Evolutionary conservation across 306 rosid species (phyloP).

Genomic region (Corylus heterophylla): DNA sequence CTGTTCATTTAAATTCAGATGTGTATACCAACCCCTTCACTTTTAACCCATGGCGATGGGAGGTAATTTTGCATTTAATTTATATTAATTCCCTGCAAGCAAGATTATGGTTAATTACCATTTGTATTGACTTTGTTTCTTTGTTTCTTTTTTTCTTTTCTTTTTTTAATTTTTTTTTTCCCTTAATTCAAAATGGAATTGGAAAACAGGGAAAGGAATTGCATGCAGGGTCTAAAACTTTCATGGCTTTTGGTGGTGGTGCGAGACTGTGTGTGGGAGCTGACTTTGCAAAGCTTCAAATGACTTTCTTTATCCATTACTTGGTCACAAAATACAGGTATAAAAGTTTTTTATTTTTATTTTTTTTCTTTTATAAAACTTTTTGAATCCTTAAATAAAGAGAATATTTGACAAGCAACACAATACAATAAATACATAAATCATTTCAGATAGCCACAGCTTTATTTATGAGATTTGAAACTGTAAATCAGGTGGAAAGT

Average conservation of each 20-base stretch:
- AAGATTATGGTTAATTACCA: neutral
- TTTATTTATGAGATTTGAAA: no score
- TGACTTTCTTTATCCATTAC: constrained; percentile 8
- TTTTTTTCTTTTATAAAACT: no score
- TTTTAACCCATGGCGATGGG: constrained; percentile 41
- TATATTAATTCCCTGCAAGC: neutral
- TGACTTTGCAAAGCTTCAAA: constrained; percentile 16
- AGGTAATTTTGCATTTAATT: constrained; percentile 16
- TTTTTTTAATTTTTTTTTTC: neutral
- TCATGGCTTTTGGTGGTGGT: constrained; percentile 24
- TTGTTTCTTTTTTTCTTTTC: no score
- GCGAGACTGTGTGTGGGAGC: constrained; percentile 19
- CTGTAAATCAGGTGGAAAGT: constrained; percentile 7
- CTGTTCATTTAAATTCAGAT: constrained; percentile 24
- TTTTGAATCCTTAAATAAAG: no score
- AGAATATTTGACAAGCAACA: no score
- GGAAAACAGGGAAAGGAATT: constrained; percentile 7
- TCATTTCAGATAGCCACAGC: no score
- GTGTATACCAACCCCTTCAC: constrained; percentile 21
- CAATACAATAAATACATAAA: no score
- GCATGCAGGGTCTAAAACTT: constrained; percentile 12
- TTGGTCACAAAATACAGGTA: constrained; percentile 12
- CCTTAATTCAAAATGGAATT: no score
- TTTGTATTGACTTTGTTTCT: no score
- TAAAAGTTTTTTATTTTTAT: no score